Evolutionary conservation across 192 early-diverging fungal genomes (phyloP), one percentile per base, ranked within the genome.

Genomic region (Linnemannia hyalina): DNA sequence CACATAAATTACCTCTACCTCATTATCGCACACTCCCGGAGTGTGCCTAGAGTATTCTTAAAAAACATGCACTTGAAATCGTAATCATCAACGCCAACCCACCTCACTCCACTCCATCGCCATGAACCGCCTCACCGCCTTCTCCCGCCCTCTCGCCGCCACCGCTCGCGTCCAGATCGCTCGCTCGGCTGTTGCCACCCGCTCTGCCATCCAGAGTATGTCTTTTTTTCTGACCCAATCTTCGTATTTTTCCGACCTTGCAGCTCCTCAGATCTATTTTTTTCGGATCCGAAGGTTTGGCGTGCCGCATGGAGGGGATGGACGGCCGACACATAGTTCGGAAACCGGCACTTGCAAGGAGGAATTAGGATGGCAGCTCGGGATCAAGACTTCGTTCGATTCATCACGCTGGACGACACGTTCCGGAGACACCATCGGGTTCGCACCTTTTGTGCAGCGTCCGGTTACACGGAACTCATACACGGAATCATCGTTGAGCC

Each of bases 191-290:
- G n/a, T 80, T 68, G 83, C 83, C 46, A 72, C 82, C 46, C 83
- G 78, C 69, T 80, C 83, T 76, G 78, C 83, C 68, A 60, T 85
- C 70, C 83, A 85, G 83, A 85, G 83, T 85, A 85, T 74, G 77
- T 74, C 22, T 52, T 49, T 20, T 23, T 81, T 81, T 35, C 44
- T 74, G 16, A 20, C 18, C 35, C 16, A 68, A 35, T 35, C 29
- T 20, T 41, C 35, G 35, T 57, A n/a, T 35, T 26, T 81, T 81
- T 36, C 42, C 65, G 9, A n/a, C 26, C 10, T 41, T 41, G 35
- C n/a, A 22, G 22, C 22, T 32, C 73, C 41, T 41, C 41, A 10
- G 49, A 74, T 74, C 47, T 44, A 52, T 52, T 74, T 36, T 74
- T 55, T 73, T 46, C 71, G 71, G 71, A 73, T 73, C 71, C 49